Percentiles rank a stretch among this genome's conserved stretches.
These are phyloP conservation scores for Carex kokanica DNA, from an alignment of 176 grass and related monocot genomes.

Conservation along the genomic window DNA sequence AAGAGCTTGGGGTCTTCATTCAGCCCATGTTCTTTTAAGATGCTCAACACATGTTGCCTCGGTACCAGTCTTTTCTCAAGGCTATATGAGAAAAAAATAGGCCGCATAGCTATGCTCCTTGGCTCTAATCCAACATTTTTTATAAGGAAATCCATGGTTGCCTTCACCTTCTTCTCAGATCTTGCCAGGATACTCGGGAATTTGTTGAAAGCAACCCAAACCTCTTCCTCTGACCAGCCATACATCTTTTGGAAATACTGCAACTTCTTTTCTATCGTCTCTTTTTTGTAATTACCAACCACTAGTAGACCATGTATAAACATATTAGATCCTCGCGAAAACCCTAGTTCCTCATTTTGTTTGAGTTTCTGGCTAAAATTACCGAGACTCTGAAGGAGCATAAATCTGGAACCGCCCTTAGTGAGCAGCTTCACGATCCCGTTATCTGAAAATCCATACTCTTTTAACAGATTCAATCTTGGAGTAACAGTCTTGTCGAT, in stretches of 20 bases:
- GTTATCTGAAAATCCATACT: background rate
- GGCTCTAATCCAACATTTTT: too few relatives aligned
- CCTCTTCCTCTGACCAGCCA: constrained; percentile 10
- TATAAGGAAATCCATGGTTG: too few relatives aligned
- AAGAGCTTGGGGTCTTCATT: too few relatives aligned
- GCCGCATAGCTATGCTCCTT: too few relatives aligned
- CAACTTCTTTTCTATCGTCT: background rate
- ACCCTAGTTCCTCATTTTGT: background rate
- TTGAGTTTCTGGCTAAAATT: background rate
- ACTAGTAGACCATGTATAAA: background rate
- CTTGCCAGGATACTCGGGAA: background rate
- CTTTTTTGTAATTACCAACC: background rate
- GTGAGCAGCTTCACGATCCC: background rate
- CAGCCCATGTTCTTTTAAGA: too few relatives aligned
- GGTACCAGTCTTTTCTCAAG: too few relatives aligned
- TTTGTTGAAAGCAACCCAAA: background rate
- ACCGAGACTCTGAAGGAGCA: background rate
- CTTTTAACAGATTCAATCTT: background rate
- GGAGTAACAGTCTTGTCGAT: background rate
- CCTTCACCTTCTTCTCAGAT: too few relatives aligned
- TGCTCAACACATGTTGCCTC: too few relatives aligned
- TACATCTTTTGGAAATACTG: background rate
- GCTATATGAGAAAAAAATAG: too few relatives aligned
- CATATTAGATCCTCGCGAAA: background rate
- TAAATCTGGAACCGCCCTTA: background rate